Percentiles rank a stretch among this genome's conserved stretches.
These are phyloP conservation scores for Ophiostoma ulmi DNA, from an alignment of 2,329 filamentous ascomycete genomes.

Conservation along the genomic window DNA sequence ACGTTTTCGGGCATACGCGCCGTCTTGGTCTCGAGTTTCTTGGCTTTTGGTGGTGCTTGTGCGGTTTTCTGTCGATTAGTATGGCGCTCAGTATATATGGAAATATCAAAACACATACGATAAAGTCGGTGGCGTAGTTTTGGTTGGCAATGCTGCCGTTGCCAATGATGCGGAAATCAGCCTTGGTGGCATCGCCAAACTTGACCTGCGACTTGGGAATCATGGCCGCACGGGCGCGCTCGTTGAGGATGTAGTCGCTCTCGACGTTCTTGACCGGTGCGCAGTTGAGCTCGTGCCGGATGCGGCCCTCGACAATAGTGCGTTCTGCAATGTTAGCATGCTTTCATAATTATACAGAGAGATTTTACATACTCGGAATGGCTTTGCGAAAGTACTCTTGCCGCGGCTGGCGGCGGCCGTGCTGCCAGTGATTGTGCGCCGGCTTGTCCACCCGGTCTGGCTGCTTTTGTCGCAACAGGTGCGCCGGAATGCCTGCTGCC, in stretches of 20 bases:
- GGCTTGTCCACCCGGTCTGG: conserved; percentile 42
- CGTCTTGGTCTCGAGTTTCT: conserved; percentile 73
- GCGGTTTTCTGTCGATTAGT: conserved; percentile 44
- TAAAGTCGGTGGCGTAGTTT: conserved; percentile 46
- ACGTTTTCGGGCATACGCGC: conserved; percentile 86
- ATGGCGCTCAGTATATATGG: background rate
- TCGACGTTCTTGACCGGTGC: conserved; percentile 68
- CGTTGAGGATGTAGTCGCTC: conserved; percentile 57
- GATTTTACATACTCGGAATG: conserved; percentile 57
- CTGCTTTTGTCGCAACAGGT: conserved; percentile 39
- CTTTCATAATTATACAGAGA: no score
- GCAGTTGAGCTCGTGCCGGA: conserved; percentile 71
- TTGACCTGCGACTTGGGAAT: conserved; percentile 54
- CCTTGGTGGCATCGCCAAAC: conserved; percentile 48
- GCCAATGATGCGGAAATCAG: conserved; percentile 50
- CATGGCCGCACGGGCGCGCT: conserved; percentile 55
- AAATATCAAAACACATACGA: conserved; percentile 44
- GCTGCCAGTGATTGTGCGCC: conserved; percentile 34
- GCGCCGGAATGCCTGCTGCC: conserved; percentile 54
- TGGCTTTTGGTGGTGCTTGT: conserved; percentile 46
- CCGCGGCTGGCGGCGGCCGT: conserved; percentile 28
- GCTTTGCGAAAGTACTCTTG: conserved; percentile 62
- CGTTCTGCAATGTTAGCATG: conserved; percentile 52
- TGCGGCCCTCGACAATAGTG: conserved; percentile 66
- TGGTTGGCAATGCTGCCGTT: conserved; percentile 49